Conservation (phyloP, 2,329 filamentous ascomycete genomes). For the Cytospora paraplurivora region DNA sequence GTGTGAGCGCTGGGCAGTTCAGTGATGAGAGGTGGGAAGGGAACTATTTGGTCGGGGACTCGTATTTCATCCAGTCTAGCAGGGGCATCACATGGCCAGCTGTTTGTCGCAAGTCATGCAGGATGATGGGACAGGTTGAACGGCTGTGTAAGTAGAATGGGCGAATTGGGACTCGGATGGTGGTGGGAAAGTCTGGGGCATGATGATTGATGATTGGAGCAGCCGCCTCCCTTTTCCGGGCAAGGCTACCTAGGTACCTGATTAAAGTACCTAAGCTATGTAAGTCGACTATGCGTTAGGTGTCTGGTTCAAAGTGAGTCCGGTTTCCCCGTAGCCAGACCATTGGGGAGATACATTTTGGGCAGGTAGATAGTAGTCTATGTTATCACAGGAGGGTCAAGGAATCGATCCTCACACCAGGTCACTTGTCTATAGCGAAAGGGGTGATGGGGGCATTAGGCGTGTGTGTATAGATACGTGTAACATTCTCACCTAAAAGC, state of each 20-base stretch:
- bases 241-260: slow-evolving; percentile 5
- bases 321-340: too few species aligned
- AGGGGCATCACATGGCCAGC: slow-evolving; percentile 28
- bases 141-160: slow-evolving; percentile 14
- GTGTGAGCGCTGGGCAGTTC: slow-evolving; percentile 21
- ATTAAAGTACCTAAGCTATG: not conserved
- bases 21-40: slow-evolving; percentile 4
- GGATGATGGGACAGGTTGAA: slow-evolving; percentile 9
- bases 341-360: too few species aligned
- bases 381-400: too few species aligned
- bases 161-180: slow-evolving; percentile 24
- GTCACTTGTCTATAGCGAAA: too few species aligned
- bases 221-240: slow-evolving; percentile 14
- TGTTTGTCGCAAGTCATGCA: slow-evolving; percentile 21
- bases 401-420: too few species aligned
- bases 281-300: not conserved
- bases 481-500: not conserved
- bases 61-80: slow-evolving; percentile 11
- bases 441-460: too few species aligned
- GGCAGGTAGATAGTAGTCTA: too few species aligned
- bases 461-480: not conserved
- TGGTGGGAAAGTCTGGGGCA: slow-evolving; percentile 22
- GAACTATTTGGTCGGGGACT: not conserved
- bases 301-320: not conserved
- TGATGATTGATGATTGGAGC: slow-evolving; percentile 16